Base-by-base conservation (phyloP, 345 rosid genomes). In the Heritiera littoralis region DNA sequence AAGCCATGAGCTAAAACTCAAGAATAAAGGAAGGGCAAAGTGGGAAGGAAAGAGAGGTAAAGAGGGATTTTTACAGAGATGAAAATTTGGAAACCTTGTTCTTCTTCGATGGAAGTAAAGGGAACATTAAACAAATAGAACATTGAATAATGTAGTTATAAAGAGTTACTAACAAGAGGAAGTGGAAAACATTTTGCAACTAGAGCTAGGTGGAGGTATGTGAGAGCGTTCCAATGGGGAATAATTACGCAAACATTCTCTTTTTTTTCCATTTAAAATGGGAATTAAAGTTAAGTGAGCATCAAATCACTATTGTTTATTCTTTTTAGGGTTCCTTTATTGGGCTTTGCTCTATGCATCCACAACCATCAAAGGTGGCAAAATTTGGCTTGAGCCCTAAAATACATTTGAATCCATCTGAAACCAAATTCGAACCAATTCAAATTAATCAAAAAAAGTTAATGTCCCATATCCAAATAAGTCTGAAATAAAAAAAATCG, bases 231-330 rank as follows among this genome's bases (percentile, higher is more conserved):
- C 14, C 45, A 69, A n/a, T 28, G 43, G 15, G 69, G 78, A 75
- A 75, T 61, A 45, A 61, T 45, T 43, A 51, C 13, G 43, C 78
- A 59, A 43, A 61, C 78, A 75, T 75, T 75, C 78, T 30, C 58
- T 28, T 60, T 17, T 72, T 23, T 17, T 45, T 45, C 13, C 38
- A 2, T 8, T 7, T 30, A 30, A 63, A 63, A 30, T 12, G 40
- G 66, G 23, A 70, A 70, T 7, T 48, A 63, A 3, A 35, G 38
- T 35, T 1, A 35, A 35, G 38, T 35, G 38, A 35, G 38, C 38
- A 35, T 35, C 38, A 35, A 3, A 35, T 35, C 38, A 35, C 38
- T 35, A 1, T 35, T 35, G 43, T 2, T 40, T 40, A 35, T 40
- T 40, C 6, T 40, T 40, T 40, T 40, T 40, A 2, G 43, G 43